These are phyloP conservation scores for Mycena filopes DNA, from an alignment of 768 basidiomycete species.

Conservation along the genomic window DNA sequence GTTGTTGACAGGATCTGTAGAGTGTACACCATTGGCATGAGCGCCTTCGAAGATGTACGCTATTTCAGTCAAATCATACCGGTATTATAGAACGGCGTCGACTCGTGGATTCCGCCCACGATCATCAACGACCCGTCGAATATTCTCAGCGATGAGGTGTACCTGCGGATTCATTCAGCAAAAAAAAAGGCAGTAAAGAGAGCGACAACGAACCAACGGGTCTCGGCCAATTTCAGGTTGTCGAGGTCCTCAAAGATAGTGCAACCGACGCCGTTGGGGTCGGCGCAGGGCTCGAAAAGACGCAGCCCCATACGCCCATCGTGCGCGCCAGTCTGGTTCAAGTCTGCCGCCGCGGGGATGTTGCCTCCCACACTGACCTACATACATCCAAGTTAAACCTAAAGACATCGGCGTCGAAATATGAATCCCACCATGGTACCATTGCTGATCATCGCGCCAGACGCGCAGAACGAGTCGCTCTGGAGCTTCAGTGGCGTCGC, in stretches of 20 bases:
- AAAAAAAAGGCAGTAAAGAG: neutral
- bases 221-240: slow-evolving; percentile 60
- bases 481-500: slow-evolving; percentile 64
- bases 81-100: slow-evolving; percentile 33
- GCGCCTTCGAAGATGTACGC: neutral
- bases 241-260: slow-evolving; percentile 54
- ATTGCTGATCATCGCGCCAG: slow-evolving; percentile 60
- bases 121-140: slow-evolving; percentile 50
- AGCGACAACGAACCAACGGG: slow-evolving; percentile 56
- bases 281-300: slow-evolving; percentile 38
- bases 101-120: slow-evolving; percentile 46
- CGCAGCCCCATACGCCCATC: slow-evolving; percentile 40
- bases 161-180: slow-evolving; percentile 6
- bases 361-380: slow-evolving; percentile 59
- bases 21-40: too few species aligned
- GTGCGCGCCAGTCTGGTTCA: slow-evolving; percentile 43
- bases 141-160: slow-evolving; percentile 60
- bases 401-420: too few species aligned
- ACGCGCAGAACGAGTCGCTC: slow-evolving; percentile 72
- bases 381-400: neutral
- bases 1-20: slow-evolving; percentile 44
- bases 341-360: slow-evolving; percentile 49
- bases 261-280: slow-evolving; percentile 37
- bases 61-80: neutral
- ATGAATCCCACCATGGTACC: slow-evolving; percentile 61